Conservation (phyloP, 2,329 filamentous ascomycete genomes). For the Tolypocladium capitatum region DNA sequence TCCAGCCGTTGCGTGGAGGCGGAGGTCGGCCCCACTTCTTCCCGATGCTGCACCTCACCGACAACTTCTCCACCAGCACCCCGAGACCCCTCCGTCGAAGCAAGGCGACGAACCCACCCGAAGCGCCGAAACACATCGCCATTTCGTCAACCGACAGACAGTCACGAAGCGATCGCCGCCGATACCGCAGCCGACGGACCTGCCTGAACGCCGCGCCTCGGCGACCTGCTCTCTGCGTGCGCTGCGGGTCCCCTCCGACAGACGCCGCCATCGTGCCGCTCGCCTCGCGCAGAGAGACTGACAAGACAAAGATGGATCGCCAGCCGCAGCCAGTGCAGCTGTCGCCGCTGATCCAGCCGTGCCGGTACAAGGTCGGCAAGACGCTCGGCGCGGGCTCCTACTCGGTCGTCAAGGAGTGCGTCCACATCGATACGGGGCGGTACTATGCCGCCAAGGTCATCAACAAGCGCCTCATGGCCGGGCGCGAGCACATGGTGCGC, state of each 20-base stretch:
- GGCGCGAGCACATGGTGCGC: conserved; percentile 89
- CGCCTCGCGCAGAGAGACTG: not conserved
- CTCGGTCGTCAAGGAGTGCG: conserved; percentile 96
- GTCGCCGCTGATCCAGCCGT: conserved; percentile 70
- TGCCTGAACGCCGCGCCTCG: not conserved
- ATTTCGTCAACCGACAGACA: not conserved
- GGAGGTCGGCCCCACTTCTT: not conserved
- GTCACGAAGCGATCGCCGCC: not conserved
- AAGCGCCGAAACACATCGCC: not conserved
- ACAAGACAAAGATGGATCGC: not conserved
- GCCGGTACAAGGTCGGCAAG: conserved; percentile 97
- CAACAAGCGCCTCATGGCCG: conserved; percentile 96
- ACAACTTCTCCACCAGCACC: not conserved
- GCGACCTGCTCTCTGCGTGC: not conserved
- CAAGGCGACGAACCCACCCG: not conserved
- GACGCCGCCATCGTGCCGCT: not conserved
- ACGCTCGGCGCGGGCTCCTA: conserved; percentile 93
- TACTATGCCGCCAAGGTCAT: conserved; percentile 99
- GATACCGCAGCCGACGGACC: not conserved
- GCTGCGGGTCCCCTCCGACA: not conserved
- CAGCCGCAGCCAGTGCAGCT: conserved; percentile 6
- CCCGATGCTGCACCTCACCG: not conserved
- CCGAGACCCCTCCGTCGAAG: not conserved
- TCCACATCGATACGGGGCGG: conserved; percentile 92
- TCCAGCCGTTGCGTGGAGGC: not conserved